Percentiles rank a stretch among this genome's conserved stretches.
Evolutionary conservation across 148 eudicot species (phyloP).

Genomic region (Rhododendron simsii): DNA sequence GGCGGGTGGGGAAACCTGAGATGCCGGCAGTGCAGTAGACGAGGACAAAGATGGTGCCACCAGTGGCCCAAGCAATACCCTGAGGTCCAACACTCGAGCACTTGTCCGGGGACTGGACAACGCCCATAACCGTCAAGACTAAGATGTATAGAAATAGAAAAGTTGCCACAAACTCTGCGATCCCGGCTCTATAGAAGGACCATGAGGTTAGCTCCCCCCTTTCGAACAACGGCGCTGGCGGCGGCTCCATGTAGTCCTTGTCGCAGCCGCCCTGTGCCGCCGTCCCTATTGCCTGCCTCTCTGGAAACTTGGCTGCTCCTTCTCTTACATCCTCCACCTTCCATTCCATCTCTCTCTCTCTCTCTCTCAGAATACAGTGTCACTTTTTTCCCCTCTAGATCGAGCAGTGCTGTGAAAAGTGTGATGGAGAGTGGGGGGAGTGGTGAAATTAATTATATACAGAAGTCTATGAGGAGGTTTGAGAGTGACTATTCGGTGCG

Average conservation of each 20-base stretch:
- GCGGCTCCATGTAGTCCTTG: slow-evolving; percentile 34
- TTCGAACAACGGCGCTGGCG: slow-evolving; percentile 50
- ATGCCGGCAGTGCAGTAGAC: slow-evolving; percentile 59
- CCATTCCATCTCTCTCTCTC: slow-evolving; percentile 13
- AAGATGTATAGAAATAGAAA: slow-evolving; percentile 45
- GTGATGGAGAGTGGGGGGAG: background rate
- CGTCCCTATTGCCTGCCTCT: slow-evolving; percentile 23
- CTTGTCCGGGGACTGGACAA: slow-evolving; percentile 20
- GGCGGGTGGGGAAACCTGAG: slow-evolving; percentile 24
- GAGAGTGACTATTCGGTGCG: background rate
- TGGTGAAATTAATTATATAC: too few species aligned
- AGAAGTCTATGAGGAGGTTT: background rate
- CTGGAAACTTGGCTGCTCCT: slow-evolving; percentile 20
- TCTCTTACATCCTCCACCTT: slow-evolving; percentile 18
- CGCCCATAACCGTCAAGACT: slow-evolving; percentile 45
- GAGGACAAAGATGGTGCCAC: slow-evolving; percentile 18
- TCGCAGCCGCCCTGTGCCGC: slow-evolving; percentile 20
- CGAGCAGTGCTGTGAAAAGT: background rate
- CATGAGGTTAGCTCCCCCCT: slow-evolving; percentile 41
- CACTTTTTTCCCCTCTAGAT: background rate
- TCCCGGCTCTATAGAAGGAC: slow-evolving; percentile 5
- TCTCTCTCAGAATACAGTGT: too few species aligned
- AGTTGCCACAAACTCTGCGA: slow-evolving; percentile 18
- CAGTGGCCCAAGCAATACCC: slow-evolving; percentile 57
- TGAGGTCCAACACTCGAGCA: slow-evolving; percentile 46